Conservation (phyloP, 2,329 filamentous ascomycete genomes). For the Nigrospora oryzae region DNA sequence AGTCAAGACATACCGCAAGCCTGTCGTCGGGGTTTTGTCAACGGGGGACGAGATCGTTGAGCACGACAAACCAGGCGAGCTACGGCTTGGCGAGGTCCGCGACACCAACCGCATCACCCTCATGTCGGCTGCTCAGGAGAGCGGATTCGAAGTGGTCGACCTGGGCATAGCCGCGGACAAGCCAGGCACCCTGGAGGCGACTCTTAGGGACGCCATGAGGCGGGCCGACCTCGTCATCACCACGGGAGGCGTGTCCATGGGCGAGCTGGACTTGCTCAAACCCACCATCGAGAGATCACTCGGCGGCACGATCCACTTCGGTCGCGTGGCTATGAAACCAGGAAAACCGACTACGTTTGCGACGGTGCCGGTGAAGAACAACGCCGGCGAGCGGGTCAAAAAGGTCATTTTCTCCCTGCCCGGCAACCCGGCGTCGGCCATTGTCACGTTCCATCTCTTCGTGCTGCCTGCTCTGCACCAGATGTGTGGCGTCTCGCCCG, state of each 20-base stretch:
- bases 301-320: constrained; percentile 91
- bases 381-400: constrained; percentile 44
- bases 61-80: constrained; percentile 51
- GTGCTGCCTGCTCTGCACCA: constrained; percentile 81
- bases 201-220: constrained; percentile 66
- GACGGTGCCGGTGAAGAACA: constrained; percentile 63
- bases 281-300: constrained; percentile 87
- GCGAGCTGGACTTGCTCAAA: constrained; percentile 92
- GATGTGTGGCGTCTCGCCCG: constrained; percentile 57
- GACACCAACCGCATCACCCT: constrained; percentile 90
- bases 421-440: constrained; percentile 85
- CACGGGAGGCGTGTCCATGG: constrained; percentile 94
- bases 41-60: constrained; percentile 92
- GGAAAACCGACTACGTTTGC: constrained; percentile 97
- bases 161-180: constrained; percentile 77
- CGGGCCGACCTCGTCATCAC: constrained; percentile 78
- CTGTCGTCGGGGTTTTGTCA: constrained; percentile 77
- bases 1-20: constrained; percentile 66
- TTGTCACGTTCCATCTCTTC: constrained; percentile 92
- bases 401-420: constrained; percentile 85
- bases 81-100: constrained; percentile 76
- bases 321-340: constrained; percentile 94
- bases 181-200: constrained; percentile 65
- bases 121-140: constrained; percentile 64
- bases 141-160: constrained; percentile 74